A percentile compares a stretch with the other conserved stretches of the same genome.
Evolutionary conservation across 2,329 filamentous ascomycete species (phyloP).

Genomic region (Diaporthe vexans): DNA sequence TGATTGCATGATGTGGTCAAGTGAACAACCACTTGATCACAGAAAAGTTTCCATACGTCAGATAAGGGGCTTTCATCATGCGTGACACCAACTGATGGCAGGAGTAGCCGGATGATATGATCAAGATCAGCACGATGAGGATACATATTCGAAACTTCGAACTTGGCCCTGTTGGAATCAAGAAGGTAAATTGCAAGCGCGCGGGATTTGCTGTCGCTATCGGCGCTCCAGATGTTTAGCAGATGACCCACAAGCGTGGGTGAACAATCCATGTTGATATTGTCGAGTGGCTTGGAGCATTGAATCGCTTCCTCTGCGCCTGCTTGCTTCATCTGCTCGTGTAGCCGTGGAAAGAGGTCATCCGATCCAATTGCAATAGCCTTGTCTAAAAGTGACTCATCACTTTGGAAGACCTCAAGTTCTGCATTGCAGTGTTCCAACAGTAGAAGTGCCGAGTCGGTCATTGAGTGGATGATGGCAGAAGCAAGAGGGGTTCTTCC

Average conservation of each 20-base stretch:
- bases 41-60: too few species aligned
- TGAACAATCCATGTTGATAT: background rate
- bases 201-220: background rate
- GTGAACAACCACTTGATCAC: background rate
- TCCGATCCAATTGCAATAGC: background rate
- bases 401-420: background rate
- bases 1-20: background rate
- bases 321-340: background rate
- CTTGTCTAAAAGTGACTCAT: background rate
- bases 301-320: accelerated
- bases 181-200: background rate
- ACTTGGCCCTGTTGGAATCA: background rate
- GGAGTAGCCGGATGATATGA: background rate
- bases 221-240: background rate
- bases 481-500: background rate
- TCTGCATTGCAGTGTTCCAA: background rate
- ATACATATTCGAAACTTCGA: background rate
- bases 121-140: background rate
- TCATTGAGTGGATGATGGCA: background rate
- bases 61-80: too few species aligned
- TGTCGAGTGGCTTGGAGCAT: accelerated
- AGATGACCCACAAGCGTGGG: background rate
- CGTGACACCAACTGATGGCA: background rate
- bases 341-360: background rate
- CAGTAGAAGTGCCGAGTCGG: background rate